Percentiles rank a stretch among this genome's conserved stretches.
These are phyloP conservation scores for Pythium plurisporium DNA, from an alignment of 352 stramenopile species.

Conservation along the genomic window DNA sequence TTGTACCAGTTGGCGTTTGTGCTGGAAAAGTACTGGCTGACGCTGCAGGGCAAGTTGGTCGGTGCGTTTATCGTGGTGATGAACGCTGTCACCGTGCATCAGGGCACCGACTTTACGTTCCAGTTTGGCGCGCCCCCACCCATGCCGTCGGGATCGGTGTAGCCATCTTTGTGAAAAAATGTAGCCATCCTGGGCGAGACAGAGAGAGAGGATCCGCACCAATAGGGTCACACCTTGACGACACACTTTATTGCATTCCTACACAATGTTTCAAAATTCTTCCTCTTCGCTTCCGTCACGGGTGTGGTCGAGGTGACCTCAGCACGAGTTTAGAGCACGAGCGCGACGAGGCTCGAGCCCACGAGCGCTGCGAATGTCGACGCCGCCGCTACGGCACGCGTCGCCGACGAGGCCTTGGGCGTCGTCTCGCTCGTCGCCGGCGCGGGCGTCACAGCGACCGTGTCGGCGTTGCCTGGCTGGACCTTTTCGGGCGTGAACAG, in stretches of 20 bases:
- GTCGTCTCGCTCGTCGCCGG: not conserved
- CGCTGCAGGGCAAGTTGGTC: slow-evolving; percentile 34
- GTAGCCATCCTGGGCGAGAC: too few relatives aligned
- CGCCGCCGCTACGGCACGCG: not conserved
- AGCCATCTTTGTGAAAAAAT: too few relatives aligned
- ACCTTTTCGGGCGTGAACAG: slow-evolving; percentile 14
- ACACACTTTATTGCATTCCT: too few relatives aligned
- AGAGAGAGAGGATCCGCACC: too few relatives aligned
- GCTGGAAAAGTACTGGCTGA: slow-evolving; percentile 30
- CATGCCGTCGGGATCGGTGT: too few relatives aligned
- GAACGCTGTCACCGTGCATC: slow-evolving; percentile 6
- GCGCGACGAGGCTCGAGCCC: slow-evolving; percentile 10
- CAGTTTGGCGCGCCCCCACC: too few relatives aligned
- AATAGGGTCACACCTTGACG: too few relatives aligned
- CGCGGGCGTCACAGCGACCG: not conserved
- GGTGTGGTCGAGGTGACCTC: too few relatives aligned
- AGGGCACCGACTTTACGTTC: too few relatives aligned
- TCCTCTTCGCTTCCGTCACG: too few relatives aligned
- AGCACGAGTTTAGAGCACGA: slow-evolving; percentile 10
- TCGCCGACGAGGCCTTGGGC: not conserved
- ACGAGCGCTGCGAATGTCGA: not conserved
- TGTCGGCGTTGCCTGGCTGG: slow-evolving; percentile 5
- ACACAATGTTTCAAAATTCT: too few relatives aligned
- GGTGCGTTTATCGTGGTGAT: slow-evolving; percentile 11
- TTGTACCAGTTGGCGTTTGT: slow-evolving; percentile 32